Evolutionary conservation across 2,329 filamentous ascomycete species (phyloP).

Genomic region (Metarhizium rileyi): DNA sequence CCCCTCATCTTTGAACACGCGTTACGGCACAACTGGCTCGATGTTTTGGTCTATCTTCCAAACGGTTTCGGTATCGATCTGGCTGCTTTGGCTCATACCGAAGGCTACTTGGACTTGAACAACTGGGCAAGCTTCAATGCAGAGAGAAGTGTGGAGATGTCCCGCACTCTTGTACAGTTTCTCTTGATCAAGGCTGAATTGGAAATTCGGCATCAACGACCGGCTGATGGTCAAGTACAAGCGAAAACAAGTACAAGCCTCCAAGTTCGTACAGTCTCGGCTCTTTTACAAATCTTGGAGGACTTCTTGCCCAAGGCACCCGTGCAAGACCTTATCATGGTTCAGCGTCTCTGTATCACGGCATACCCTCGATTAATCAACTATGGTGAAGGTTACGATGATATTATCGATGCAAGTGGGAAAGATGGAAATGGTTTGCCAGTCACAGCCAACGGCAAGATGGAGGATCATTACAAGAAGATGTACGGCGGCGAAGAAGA

Average conservation of each 20-base stretch:
- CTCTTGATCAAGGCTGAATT: conserved; percentile 75
- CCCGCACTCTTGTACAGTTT: conserved; percentile 66
- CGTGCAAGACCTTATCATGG: conserved; percentile 60
- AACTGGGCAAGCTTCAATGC: conserved; percentile 69
- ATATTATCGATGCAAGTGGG: conserved; percentile 80
- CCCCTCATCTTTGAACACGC: conserved; percentile 50
- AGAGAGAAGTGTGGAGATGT: conserved; percentile 57
- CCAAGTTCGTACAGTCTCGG: conserved; percentile 75
- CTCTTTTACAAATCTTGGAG: conserved; percentile 69
- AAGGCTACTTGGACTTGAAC: conserved; percentile 68
- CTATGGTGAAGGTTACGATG: conserved; percentile 85
- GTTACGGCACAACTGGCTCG: conserved; percentile 72
- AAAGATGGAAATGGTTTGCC: conserved; percentile 73
- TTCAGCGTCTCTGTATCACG: conserved; percentile 83
- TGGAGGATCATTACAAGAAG: conserved; percentile 96
- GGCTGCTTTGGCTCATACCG: conserved; percentile 73
- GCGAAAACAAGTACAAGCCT: conserved; percentile 61
- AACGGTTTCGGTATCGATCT: conserved; percentile 85
- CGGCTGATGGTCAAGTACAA: conserved; percentile 48
- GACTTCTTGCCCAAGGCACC: conserved; percentile 52
- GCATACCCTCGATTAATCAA: conserved; percentile 93
- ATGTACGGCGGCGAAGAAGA: conserved; percentile 93
- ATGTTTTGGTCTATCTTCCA: conserved; percentile 65
- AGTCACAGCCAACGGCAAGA: conserved; percentile 70
- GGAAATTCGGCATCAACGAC: conserved; percentile 65